These are phyloP conservation scores for Bryoerythrophyllum caledonicum DNA, from an alignment of 225 moss, liverwort and hornwort species.

Conservation along the genomic window DNA sequence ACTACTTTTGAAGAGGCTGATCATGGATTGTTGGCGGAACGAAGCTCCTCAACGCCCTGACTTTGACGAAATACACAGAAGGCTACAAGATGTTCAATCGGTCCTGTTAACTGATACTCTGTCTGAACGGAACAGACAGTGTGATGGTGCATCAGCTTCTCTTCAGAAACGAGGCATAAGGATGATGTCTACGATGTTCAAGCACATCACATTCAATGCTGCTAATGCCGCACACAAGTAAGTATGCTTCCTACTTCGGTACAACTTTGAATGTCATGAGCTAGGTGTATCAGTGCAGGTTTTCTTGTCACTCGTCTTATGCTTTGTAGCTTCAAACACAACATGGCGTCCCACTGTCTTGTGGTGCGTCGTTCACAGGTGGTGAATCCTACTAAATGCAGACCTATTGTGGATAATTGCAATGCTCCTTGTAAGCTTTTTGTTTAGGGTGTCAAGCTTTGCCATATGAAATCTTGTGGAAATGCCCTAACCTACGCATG, in stretches of 20 bases:
- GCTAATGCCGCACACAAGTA: not conserved
- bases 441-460: not conserved
- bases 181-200: not conserved
- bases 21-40: not conserved
- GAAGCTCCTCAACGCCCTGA: not conserved
- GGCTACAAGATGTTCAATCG: not conserved
- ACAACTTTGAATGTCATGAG: not conserved
- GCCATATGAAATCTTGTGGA: not conserved
- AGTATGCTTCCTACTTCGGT: constrained; percentile 1
- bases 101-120: not conserved
- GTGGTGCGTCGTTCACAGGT: not conserved
- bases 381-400: not conserved
- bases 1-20: not conserved
- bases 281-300: not conserved
- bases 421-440: not conserved
- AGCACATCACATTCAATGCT: not conserved
- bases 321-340: not conserved
- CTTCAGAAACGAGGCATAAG: not conserved
- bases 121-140: not conserved
- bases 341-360: no score
- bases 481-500: not conserved
- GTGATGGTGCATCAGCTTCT: constrained; percentile 11
- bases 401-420: not conserved
- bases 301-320: not conserved
- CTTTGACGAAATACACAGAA: not conserved